These are phyloP conservation scores for Metschnikowia bowlesiae DNA, from an alignment of 805 yeast genomes.

Conservation along the genomic window DNA sequence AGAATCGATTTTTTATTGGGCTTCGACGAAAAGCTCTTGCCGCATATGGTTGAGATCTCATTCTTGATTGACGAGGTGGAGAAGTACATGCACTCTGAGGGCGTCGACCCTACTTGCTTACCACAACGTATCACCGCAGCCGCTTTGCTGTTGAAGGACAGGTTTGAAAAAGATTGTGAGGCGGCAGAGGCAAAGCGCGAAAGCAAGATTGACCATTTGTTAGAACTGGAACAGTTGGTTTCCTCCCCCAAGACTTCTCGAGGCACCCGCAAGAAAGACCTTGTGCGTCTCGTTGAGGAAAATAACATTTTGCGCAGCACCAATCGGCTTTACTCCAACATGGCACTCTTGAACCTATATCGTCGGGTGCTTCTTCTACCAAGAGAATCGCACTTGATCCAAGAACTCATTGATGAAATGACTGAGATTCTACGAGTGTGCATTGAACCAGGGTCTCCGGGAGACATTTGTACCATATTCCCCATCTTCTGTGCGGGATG, in stretches of 20 bases:
- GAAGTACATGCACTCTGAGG: conserved; percentile 10
- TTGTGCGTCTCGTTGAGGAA: conserved; percentile 24
- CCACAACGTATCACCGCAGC: conserved; percentile 22
- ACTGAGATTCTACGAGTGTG: conserved; percentile 31
- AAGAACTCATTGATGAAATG: conserved; percentile 42
- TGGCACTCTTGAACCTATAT: conserved; percentile 54
- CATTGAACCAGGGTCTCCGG: conserved; percentile 44
- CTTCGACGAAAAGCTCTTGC: conserved; percentile 58
- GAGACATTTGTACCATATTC: conserved; percentile 53
- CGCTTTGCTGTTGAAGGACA: conserved; percentile 33
- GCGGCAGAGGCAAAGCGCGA: conserved; percentile 14
- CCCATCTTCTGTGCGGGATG: conserved; percentile 58
- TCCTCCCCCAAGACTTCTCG: neutral
- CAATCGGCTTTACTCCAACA: conserved; percentile 48
- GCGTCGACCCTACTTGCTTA: conserved; percentile 17
- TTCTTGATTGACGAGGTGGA: conserved; percentile 29
- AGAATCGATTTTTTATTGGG: conserved; percentile 64
- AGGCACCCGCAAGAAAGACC: conserved; percentile 4
- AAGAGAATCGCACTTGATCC: conserved; percentile 42
- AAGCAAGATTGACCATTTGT: conserved; percentile 10
- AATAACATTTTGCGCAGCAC: conserved; percentile 41
- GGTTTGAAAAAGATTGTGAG: conserved; percentile 11
- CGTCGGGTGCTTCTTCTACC: conserved; percentile 51
- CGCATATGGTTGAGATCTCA: conserved; percentile 50
- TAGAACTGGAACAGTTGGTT: conserved; percentile 10